Conservation (phyloP, 768 basidiomycete genomes). For the Tricholoma sp. region DNA sequence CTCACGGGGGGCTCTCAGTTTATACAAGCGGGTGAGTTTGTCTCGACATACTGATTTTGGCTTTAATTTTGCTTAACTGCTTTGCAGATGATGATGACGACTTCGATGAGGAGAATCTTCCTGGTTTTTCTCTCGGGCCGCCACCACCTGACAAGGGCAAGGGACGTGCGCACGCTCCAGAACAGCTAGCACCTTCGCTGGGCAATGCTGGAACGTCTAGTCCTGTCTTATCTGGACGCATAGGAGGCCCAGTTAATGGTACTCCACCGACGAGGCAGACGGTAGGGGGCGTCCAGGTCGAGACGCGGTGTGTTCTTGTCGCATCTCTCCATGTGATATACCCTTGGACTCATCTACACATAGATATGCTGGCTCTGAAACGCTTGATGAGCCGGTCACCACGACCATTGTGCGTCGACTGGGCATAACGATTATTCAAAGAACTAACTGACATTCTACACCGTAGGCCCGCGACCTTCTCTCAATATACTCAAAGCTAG, state of each 20-base stretch:
- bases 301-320: slow-evolving; percentile 64
- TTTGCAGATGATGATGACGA: slow-evolving; percentile 71
- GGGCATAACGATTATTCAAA: not conserved
- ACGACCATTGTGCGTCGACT: slow-evolving; percentile 69
- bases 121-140: slow-evolving; percentile 67
- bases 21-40: slow-evolving; percentile 65
- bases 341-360: not conserved
- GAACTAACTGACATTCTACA: slow-evolving; percentile 3
- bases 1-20: slow-evolving; percentile 66
- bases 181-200: slow-evolving; percentile 44
- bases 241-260: slow-evolving; percentile 46
- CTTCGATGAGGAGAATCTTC: slow-evolving; percentile 75
- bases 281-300: slow-evolving; percentile 82
- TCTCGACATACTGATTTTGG: not conserved
- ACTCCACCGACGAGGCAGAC: slow-evolving; percentile 48
- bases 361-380: slow-evolving; percentile 80
- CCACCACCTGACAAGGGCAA: slow-evolving; percentile 70
- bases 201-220: slow-evolving; percentile 26
- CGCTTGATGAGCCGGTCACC: slow-evolving; percentile 88
- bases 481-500: slow-evolving; percentile 88
- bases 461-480: slow-evolving; percentile 77
- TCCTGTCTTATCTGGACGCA: slow-evolving; percentile 61
- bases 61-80: slow-evolving; percentile 6
- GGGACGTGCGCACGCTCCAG: slow-evolving; percentile 52
- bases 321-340: not conserved